phyloP scores from a whole-genome alignment of 2,329 filamentous ascomycete species.

The Rosellinia necatrix region DNA sequence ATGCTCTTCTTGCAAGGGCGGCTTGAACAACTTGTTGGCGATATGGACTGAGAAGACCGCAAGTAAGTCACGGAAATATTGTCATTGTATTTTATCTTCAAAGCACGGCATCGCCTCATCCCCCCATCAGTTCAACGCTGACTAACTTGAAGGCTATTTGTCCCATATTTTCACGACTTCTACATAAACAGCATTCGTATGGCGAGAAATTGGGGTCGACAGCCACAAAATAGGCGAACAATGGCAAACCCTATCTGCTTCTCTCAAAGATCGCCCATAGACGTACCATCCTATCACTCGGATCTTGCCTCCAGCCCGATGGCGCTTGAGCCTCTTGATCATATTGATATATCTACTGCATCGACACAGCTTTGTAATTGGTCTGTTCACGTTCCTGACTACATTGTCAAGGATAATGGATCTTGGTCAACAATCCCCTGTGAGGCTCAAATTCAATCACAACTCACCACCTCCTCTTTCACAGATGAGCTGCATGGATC shows the following conservation, averaged over 20 bases:
- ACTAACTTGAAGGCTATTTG: background rate
- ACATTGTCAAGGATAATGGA: background rate
- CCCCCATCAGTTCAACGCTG: background rate
- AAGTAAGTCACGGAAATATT: conserved; percentile 6
- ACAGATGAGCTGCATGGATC: background rate
- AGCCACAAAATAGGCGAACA: background rate
- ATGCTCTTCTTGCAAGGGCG: conserved; percentile 6
- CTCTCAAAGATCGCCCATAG: background rate
- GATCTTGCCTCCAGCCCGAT: background rate
- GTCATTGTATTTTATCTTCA: no score
- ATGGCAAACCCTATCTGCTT: rapidly evolving
- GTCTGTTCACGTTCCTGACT: background rate
- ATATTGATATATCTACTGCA: background rate
- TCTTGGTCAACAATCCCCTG: no score
- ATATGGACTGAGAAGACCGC: conserved; percentile 5
- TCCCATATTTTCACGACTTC: conserved; percentile 12
- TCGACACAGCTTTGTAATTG: conserved; percentile 4
- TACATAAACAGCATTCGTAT: background rate
- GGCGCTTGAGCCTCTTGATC: background rate
- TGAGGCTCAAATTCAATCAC: background rate
- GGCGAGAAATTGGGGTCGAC: background rate
- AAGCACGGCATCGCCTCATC: no score
- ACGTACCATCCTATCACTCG: background rate
- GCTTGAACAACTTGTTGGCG: conserved; percentile 1
- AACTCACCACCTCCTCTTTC: background rate